These are phyloP conservation scores for Mycocentrospora acerina DNA, from an alignment of 2,329 filamentous ascomycete species.

Conservation along the genomic window DNA sequence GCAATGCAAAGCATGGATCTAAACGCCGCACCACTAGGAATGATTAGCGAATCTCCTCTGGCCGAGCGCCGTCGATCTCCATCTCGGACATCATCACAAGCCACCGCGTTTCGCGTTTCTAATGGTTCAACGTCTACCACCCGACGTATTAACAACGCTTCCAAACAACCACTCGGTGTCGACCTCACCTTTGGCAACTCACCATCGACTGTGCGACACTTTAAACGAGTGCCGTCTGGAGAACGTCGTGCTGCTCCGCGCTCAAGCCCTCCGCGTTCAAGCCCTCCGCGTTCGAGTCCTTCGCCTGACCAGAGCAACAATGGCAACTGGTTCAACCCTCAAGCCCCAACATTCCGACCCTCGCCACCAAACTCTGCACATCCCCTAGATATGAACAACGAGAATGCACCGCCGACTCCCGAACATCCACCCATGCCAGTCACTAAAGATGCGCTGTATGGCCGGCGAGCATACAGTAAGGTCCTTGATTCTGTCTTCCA, in stretches of 20 bases:
- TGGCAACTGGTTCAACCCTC: slow-evolving; percentile 33
- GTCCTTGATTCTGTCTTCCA: slow-evolving; percentile 80
- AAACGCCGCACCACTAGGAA: slow-evolving; percentile 46
- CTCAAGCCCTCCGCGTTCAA: slow-evolving; percentile 35
- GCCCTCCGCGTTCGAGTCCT: too few species aligned
- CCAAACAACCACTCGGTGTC: slow-evolving; percentile 77
- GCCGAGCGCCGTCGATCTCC: slow-evolving; percentile 29
- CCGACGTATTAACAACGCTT: slow-evolving; percentile 44
- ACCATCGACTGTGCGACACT: slow-evolving; percentile 87
- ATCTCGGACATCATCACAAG: slow-evolving; percentile 41
- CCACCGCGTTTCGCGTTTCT: slow-evolving; percentile 40
- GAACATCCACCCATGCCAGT: slow-evolving; percentile 56
- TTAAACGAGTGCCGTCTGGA: slow-evolving; percentile 80
- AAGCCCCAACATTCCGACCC: slow-evolving; percentile 40
- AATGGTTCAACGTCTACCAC: slow-evolving; percentile 46
- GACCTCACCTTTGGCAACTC: slow-evolving; percentile 94
- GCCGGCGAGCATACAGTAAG: slow-evolving; percentile 77
- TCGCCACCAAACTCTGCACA: slow-evolving; percentile 37
- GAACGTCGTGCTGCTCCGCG: slow-evolving; percentile 34
- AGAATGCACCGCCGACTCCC: slow-evolving; percentile 59
- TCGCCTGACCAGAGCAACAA: slow-evolving; percentile 2
- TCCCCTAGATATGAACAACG: slow-evolving; percentile 49
- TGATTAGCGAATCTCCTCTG: slow-evolving; percentile 39
- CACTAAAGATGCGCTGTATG: slow-evolving; percentile 78
- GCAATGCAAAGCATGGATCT: slow-evolving; percentile 48